Conservation (phyloP, 352 stramenopile species). For the Globisporangium polare region DNA sequence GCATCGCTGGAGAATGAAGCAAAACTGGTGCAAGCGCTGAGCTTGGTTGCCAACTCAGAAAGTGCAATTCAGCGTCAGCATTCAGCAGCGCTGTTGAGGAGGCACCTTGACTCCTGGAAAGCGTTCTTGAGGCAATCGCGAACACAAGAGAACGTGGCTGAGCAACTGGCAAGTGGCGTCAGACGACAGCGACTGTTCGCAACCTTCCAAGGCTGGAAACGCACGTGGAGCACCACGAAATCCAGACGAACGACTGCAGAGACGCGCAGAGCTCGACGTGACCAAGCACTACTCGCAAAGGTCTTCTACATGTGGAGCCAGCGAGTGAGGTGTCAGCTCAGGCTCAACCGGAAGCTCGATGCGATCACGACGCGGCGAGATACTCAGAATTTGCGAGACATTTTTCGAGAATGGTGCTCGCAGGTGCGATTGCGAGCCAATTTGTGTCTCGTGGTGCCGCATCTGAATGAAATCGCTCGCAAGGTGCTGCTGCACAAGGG, state of each 20-base stretch:
- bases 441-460: neutral
- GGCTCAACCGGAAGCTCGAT: neutral
- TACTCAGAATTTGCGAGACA: neutral
- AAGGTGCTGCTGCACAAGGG: neutral
- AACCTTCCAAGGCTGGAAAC: neutral
- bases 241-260: neutral
- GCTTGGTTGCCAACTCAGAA: neutral
- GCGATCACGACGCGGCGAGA: neutral
- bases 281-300: neutral
- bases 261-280: neutral
- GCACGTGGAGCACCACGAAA: neutral
- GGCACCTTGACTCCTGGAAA: constrained; percentile 1
- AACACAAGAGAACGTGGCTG: neutral
- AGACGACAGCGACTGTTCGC: neutral
- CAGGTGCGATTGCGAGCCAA: neutral
- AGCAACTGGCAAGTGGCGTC: neutral
- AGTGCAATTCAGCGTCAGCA: neutral
- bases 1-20: neutral
- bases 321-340: neutral
- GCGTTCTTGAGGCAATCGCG: neutral
- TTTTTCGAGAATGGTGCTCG: neutral
- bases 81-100: neutral
- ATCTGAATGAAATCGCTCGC: constrained; percentile 7
- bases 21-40: neutral
- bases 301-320: neutral